Percentiles rank a stretch among this genome's conserved stretches.
phyloP scores from a whole-genome alignment of 2,329 filamentous ascomycete genomes.

The Albifimbria verrucaria region DNA sequence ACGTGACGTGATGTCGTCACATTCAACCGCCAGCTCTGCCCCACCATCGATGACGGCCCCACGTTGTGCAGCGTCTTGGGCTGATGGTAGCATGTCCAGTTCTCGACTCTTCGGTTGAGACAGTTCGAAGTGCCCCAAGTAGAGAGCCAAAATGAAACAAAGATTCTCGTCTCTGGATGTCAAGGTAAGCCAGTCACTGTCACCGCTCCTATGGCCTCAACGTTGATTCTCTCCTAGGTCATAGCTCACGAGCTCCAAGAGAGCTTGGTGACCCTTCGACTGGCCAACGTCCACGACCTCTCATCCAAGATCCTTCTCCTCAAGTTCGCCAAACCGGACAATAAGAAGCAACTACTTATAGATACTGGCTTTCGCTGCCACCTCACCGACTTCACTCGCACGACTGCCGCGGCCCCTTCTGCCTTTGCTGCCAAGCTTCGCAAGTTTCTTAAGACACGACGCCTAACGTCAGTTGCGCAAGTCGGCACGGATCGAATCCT shows the following conservation, averaged over 20 bases:
- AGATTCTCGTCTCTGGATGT: constrained; percentile 77
- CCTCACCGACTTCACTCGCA: constrained; percentile 83
- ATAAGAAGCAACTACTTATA: constrained; percentile 85
- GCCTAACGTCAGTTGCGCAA: constrained; percentile 77
- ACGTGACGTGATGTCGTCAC: constrained; percentile 18
- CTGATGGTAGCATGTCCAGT: not conserved
- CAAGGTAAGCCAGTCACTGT: constrained; percentile 51
- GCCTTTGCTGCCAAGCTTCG: constrained; percentile 80
- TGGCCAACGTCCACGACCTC: constrained; percentile 94
- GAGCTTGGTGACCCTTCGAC: constrained; percentile 71
- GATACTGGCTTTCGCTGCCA: constrained; percentile 97
- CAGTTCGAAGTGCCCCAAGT: constrained; percentile 2
- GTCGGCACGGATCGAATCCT: constrained; percentile 92
- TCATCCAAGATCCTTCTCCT: constrained; percentile 93
- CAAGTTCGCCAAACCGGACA: constrained; percentile 88
- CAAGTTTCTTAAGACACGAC: constrained; percentile 82
- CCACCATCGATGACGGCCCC: constrained; percentile 8
- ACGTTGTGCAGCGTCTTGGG: constrained; percentile 12
- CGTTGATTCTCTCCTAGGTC: too few relatives aligned
- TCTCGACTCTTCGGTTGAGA: constrained; percentile 7
- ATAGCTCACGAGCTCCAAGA: constrained; percentile 89
- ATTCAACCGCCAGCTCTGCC: not conserved
- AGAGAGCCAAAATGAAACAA: constrained; percentile 78
- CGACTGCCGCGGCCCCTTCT: constrained; percentile 80
- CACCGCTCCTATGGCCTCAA: too few relatives aligned